These are phyloP conservation scores for Millerago galiae DNA, from an alignment of 805 yeast species.

Conservation along the genomic window DNA sequence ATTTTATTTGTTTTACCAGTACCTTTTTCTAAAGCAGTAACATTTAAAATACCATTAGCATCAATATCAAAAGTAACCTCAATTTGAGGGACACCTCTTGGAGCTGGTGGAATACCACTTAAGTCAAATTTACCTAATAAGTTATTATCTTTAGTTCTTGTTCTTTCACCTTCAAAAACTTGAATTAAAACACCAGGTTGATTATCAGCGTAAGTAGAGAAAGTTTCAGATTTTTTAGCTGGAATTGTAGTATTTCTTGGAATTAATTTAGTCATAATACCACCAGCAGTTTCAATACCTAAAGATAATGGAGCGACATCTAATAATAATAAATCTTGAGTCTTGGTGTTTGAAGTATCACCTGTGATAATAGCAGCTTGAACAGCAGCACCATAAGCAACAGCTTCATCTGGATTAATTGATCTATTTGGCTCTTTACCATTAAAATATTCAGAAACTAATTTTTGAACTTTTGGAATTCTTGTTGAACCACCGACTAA, in stretches of 20 bases:
- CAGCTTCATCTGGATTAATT: conserved; percentile 99
- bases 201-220: conserved; percentile 98
- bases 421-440: conserved; percentile 98
- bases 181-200: conserved; percentile 99
- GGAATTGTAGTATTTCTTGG: conserved; percentile 99
- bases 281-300: conserved; percentile 99
- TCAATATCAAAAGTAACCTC: conserved; percentile 97
- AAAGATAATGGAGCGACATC: conserved; percentile 98
- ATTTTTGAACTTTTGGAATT: conserved; percentile 97
- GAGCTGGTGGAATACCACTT: conserved; percentile 96
- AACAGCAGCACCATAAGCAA: conserved; percentile 99
- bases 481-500: conserved; percentile 98
- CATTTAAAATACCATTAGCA: conserved; percentile 97
- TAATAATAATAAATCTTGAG: conserved; percentile 91
- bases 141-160: conserved; percentile 95
- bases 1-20: conserved; percentile 97
- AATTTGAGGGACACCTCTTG: conserved; percentile 98
- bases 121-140: conserved; percentile 95
- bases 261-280: conserved; percentile 98
- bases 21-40: conserved; percentile 96
- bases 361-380: conserved; percentile 98
- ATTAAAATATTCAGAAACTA: conserved; percentile 95
- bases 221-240: conserved; percentile 95
- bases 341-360: conserved; percentile 87
- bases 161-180: conserved; percentile 98